phyloP scores from a whole-genome alignment of 2,329 filamentous ascomycete genomes.

The Pseudovirgaria hyperparasitica region DNA sequence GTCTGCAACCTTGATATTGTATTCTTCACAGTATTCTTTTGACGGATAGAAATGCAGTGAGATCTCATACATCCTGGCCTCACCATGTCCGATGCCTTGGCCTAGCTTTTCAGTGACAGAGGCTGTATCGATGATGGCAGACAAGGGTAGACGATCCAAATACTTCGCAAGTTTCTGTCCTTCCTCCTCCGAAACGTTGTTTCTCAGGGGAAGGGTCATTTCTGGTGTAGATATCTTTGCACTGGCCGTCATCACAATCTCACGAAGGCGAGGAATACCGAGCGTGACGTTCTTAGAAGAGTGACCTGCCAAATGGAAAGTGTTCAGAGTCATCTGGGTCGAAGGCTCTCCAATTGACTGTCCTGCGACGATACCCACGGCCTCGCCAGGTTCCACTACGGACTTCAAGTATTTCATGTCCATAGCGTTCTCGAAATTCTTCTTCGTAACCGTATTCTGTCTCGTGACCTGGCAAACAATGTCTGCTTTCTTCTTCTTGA shows the following conservation, averaged over 20 bases:
- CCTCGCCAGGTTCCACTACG: conserved; percentile 87
- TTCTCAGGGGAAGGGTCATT: conserved; percentile 72
- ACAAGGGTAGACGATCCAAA: conserved; percentile 74
- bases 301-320: conserved; percentile 98
- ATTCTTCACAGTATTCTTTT: conserved; percentile 71
- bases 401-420: conserved; percentile 89
- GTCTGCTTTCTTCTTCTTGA: conserved; percentile 47
- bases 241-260: conserved; percentile 97
- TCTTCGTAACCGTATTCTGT: conserved; percentile 47
- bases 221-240: conserved; percentile 77
- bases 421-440: conserved; percentile 71
- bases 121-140: conserved; percentile 71
- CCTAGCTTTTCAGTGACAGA: conserved; percentile 70
- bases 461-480: conserved; percentile 32
- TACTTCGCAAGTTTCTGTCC: conserved; percentile 78
- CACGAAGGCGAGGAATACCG: conserved; percentile 90
- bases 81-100: conserved; percentile 50
- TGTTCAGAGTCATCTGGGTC: conserved; percentile 98
- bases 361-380: conserved; percentile 90
- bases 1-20: conserved; percentile 68
- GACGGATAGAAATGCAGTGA: conserved; percentile 72
- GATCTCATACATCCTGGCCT: conserved; percentile 78
- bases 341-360: conserved; percentile 96
- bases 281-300: conserved; percentile 97
- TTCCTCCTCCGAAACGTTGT: conserved; percentile 55